These are phyloP conservation scores for Pholiota microspora DNA, from an alignment of 768 basidiomycete genomes.

Conservation along the genomic window DNA sequence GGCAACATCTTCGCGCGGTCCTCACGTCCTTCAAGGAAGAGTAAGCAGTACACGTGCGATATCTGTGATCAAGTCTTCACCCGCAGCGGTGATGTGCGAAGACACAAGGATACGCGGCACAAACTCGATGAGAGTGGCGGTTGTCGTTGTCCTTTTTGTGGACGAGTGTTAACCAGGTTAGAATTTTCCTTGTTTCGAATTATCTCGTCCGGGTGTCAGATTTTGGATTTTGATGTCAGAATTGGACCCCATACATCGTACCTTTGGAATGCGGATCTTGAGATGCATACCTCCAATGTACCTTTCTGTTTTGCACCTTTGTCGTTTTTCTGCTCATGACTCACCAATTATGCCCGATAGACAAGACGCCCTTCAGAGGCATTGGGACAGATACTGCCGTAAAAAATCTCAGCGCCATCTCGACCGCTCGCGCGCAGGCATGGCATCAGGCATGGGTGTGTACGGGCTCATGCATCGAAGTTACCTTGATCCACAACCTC, in stretches of 20 bases:
- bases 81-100: conserved; percentile 22
- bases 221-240: too few relatives aligned
- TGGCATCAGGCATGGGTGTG: neutral
- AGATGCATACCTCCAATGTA: too few relatives aligned
- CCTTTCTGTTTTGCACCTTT: too few relatives aligned
- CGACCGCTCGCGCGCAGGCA: conserved; percentile 3
- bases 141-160: conserved; percentile 20
- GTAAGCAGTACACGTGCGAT: conserved; percentile 21
- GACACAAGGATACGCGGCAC: conserved; percentile 22
- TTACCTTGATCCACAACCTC: neutral
- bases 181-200: too few relatives aligned
- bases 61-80: conserved; percentile 23
- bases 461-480: neutral
- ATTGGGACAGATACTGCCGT: conserved; percentile 23
- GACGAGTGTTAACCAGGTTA: conserved; percentile 19
- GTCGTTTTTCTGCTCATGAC: neutral
- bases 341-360: conserved; percentile 3
- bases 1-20: conserved; percentile 12
- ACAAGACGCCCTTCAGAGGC: conserved; percentile 23
- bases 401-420: conserved; percentile 15
- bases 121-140: conserved; percentile 12
- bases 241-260: too few relatives aligned
- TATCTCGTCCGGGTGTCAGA: too few relatives aligned
- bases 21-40: conserved; percentile 17
- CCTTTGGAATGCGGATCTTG: neutral